Conservation (phyloP, 202 grass and related monocot species). For the Setaria viridis region DNA sequence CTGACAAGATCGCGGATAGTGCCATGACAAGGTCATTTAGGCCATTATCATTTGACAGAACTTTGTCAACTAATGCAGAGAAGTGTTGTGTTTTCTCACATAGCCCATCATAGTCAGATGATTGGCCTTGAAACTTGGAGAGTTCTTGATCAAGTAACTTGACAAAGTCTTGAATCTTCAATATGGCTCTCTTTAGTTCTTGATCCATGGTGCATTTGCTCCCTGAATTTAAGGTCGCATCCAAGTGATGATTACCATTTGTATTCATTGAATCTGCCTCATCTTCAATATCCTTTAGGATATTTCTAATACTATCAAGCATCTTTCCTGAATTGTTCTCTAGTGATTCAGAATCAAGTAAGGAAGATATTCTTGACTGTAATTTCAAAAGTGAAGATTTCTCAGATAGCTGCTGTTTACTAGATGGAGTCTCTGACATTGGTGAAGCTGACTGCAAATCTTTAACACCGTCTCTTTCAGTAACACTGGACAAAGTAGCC, state of each 20-base stretch:
- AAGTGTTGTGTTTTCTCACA: constrained; percentile 77
- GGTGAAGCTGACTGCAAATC: constrained; percentile 46
- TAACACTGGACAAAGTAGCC: constrained; percentile 46
- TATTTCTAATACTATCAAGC: constrained; percentile 72
- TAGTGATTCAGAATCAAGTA: constrained; percentile 67
- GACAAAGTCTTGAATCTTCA: constrained; percentile 84
- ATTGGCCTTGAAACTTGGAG: constrained; percentile 58
- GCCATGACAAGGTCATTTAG: constrained; percentile 64
- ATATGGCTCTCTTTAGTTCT: constrained; percentile 71
- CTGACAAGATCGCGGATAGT: constrained; percentile 70
- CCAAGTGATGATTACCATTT: constrained; percentile 41
- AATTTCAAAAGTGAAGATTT: constrained; percentile 70
- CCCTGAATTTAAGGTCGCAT: constrained; percentile 45
- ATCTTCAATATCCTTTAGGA: constrained; percentile 81
- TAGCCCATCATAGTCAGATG: constrained; percentile 64
- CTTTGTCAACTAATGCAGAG: constrained; percentile 66
- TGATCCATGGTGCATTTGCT: constrained; percentile 53
- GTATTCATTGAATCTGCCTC: constrained; percentile 57
- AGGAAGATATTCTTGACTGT: constrained; percentile 77
- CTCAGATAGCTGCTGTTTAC: constrained; percentile 51
- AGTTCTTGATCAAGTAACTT: constrained; percentile 78
- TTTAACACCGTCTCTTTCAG: constrained; percentile 56
- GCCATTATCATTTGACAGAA: constrained; percentile 56
- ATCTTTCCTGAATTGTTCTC: constrained; percentile 68
- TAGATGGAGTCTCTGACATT: constrained; percentile 53